Percentiles rank a stretch among this genome's conserved stretches.
Evolutionary conservation across 192 early-diverging fungal genomes (phyloP).

Genomic region (Chytriomyces sp.): DNA sequence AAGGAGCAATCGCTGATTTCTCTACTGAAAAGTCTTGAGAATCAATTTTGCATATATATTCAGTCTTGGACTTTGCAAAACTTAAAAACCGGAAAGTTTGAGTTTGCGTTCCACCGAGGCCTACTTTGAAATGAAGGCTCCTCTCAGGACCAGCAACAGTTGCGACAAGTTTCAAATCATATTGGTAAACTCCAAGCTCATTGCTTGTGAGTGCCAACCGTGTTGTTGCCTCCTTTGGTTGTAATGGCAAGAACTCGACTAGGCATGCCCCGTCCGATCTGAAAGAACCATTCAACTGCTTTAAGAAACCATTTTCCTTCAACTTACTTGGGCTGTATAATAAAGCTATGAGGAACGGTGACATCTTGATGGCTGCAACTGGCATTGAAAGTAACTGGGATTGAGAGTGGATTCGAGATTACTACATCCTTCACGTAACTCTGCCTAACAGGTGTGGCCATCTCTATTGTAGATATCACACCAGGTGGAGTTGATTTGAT

Average conservation of each 20-base stretch:
- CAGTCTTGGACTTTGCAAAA: constrained; percentile 58
- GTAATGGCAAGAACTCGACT: constrained; percentile 59
- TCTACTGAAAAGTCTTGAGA: constrained; percentile 58
- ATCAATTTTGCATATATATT: constrained; percentile 57
- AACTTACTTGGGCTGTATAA: constrained; percentile 55
- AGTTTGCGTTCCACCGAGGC: constrained; percentile 51
- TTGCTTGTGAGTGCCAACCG: constrained; percentile 41
- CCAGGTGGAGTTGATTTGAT: constrained; percentile 59
- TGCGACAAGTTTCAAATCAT: constrained; percentile 54
- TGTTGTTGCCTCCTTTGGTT: constrained; percentile 50
- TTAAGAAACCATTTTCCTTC: neutral
- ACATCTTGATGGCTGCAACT: constrained; percentile 53
- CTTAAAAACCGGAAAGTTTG: constrained; percentile 62
- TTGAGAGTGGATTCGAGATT: constrained; percentile 54
- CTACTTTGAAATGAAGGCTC: constrained; percentile 62
- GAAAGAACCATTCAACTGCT: neutral
- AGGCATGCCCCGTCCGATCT: constrained; percentile 46
- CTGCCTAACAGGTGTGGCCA: constrained; percentile 50
- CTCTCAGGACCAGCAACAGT: constrained; percentile 46
- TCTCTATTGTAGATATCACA: constrained; percentile 51
- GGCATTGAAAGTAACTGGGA: constrained; percentile 48
- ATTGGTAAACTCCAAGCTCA: constrained; percentile 59
- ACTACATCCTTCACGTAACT: constrained; percentile 38
- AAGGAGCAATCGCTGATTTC: constrained; percentile 53
- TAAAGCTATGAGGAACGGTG: constrained; percentile 49